Evolutionary conservation across 2,329 filamentous ascomycete species (phyloP), one percentile per base, ranked within the genome.

Genomic region (Diaporthe batatas): DNA sequence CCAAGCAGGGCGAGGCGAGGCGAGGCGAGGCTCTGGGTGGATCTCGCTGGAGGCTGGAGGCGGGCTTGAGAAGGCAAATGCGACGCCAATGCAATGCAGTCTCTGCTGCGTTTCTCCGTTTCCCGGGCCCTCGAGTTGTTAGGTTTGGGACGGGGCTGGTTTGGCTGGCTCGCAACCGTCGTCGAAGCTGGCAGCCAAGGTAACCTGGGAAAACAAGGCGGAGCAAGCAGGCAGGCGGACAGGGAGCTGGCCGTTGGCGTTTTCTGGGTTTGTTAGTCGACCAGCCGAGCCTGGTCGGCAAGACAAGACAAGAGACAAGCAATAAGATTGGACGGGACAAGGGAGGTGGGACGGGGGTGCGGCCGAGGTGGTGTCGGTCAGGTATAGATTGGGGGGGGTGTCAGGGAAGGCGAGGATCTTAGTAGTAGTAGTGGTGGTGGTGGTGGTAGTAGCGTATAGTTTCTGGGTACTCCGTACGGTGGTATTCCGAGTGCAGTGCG

Each of bases 1-100:
- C 18, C 62, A 36, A 36, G 62, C 47, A 67, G 62, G 47, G 32
- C 62, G 47, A 53, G 68, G 58, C 68, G 68, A 70, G 68, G 51
- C 68, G 68, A 70, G 68, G 51, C 68, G 68, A 70, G 68, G 68
- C 68, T 70, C 68, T 70, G 36, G 68, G 68, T 70, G 68, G 68
- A 62, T 70, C 68, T 29, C 16, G 14, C 39, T 42, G 39, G 39
- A 18, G 39, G 39, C 51, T 53, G 34, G 5, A 18, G 29, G 18
- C 58, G 42, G 59, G 29, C 25, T 18, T 29, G 59, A 47, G 59
- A 65, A 42, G 3, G 32, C 29, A 67, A 62, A 67, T 67, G 62
- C 62, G 23, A 67, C 47, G 62, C 62, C 62, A 67, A 67, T 67
- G 62, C 62, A 67, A 67, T 67, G 62, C 62, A 53, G 32, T n/a